phyloP scores from a whole-genome alignment of 202 grass and related monocot genomes.

The Miscanthus sacchariflorus region DNA sequence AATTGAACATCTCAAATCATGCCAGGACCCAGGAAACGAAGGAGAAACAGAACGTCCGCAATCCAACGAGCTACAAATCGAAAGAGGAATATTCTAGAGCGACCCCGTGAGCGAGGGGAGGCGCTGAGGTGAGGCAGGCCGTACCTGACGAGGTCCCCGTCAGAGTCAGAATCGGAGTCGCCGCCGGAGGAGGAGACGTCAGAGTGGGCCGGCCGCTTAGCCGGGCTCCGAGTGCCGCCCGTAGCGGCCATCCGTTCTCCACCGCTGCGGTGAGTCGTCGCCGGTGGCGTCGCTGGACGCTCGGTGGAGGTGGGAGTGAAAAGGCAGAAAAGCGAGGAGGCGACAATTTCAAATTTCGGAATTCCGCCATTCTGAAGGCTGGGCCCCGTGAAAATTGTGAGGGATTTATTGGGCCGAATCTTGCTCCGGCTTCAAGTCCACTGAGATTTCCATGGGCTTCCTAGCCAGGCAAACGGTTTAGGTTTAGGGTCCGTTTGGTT shows the following conservation, averaged over 20 bases:
- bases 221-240: neutral
- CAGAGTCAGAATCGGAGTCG: neutral
- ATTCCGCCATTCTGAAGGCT: neutral
- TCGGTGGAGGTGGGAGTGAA: neutral
- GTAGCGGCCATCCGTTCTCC: neutral
- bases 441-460: neutral
- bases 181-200: neutral
- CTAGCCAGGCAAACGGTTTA: neutral
- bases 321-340: neutral
- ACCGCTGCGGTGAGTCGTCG: constrained; percentile 2
- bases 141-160: constrained; percentile 48
- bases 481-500: too few species aligned
- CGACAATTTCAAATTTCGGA: constrained; percentile 13
- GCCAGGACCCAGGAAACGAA: neutral
- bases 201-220: constrained; percentile 9
- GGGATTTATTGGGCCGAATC: neutral
- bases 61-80: neutral
- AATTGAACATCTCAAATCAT: neutral
- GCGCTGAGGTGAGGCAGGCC: neutral
- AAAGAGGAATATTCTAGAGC: neutral
- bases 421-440: neutral
- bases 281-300: neutral
- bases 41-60: neutral
- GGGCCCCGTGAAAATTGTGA: neutral
- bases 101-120: neutral